Evolutionary conservation across 352 stramenopile species (phyloP), one percentile per base, ranked within the genome.

Genomic region (Pythium aquatile): DNA sequence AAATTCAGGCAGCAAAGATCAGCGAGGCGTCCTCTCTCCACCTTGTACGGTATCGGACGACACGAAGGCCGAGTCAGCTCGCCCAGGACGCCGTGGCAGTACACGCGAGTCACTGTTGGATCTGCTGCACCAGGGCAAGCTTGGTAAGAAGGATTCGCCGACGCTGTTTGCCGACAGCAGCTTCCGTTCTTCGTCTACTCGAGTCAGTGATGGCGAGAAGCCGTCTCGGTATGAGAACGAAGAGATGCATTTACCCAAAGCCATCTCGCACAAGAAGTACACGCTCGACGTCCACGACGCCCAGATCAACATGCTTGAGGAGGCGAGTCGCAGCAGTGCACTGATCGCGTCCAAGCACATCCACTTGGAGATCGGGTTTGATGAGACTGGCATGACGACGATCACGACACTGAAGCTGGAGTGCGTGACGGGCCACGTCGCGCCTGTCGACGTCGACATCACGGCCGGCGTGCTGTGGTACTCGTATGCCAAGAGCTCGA

Each of bases 271-370:
- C 65, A 94, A 94, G 55, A 70, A 79, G 17, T 94, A 91, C 66
- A 94, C 83, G 1, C 59, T 92, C 5, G 82, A 91, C 58, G 74
- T 92, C 28, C 79, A 91, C 56, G 82, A 94, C 46, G 77, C 74
- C 0, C 85, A 94, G 53, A 93, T 94, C 66, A 92, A 91, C 54
- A 77, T 91, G 17, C 75, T 81, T 0, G 85, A 94, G 56, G 82
- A 90, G 37, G 75, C 63, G 1, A 89, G 67, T 20, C 73, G 78
- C 51, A 93, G 83, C 58, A 91, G 77, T 39, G 77, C 90, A 32
- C 58, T 94, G 42, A 65, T 90, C 10, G 85, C 83, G 9, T 88
- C 85, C 1, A 84, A 88, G 29, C 85, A 88, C 32, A 91, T 94
- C 42, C 85, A 93, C 49, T 69, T 94, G 3, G 83, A 92, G 35